These are phyloP conservation scores for Forsythia viridissima DNA, from an alignment of 257 asterid species.

Conservation along the genomic window DNA sequence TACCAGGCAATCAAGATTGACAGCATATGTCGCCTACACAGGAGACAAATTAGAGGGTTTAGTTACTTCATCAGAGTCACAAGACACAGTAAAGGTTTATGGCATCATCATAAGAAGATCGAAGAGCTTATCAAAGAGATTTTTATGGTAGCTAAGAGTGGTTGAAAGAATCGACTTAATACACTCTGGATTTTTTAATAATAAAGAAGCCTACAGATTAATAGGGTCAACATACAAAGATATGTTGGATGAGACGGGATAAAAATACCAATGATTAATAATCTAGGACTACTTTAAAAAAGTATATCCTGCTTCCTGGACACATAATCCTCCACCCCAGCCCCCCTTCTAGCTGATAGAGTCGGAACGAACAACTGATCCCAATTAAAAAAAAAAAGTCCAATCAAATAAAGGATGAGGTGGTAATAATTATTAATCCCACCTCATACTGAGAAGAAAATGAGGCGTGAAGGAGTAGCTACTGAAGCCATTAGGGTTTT, in stretches of 20 bases:
- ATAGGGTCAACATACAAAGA: background rate
- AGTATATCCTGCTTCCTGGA: background rate
- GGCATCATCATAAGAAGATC: background rate
- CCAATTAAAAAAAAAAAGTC: background rate
- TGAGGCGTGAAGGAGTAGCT: background rate
- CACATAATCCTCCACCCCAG: background rate
- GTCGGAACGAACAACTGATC: background rate
- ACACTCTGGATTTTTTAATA: background rate
- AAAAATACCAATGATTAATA: background rate
- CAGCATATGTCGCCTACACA: conserved; percentile 39
- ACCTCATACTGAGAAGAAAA: background rate
- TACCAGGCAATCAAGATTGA: background rate
- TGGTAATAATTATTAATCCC: background rate
- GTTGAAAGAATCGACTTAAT: background rate
- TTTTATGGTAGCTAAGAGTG: background rate
- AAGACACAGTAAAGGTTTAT: background rate
- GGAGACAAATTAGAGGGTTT: background rate
- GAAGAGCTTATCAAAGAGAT: background rate
- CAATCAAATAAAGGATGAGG: background rate
- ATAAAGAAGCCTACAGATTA: background rate
- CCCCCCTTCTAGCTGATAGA: background rate
- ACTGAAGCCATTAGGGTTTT: background rate
- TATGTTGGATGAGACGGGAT: background rate
- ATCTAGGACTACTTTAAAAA: background rate
- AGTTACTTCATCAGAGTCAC: background rate